These are phyloP conservation scores for Myrica gale DNA, from an alignment of 306 rosid genomes.

Conservation along the genomic window DNA sequence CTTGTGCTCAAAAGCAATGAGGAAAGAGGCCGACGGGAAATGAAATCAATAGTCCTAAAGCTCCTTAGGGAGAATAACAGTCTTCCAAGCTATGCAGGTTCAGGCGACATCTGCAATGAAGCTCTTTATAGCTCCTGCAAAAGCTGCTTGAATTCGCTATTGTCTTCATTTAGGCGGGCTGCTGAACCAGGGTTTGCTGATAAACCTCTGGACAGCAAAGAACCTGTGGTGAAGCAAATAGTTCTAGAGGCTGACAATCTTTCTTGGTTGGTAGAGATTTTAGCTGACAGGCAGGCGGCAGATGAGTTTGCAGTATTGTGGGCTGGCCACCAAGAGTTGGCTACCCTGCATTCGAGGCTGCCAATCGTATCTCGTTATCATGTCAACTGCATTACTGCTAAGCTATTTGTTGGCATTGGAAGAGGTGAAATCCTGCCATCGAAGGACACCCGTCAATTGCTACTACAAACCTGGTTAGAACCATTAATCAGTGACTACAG, in stretches of 20 bases:
- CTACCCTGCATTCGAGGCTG: conserved; percentile 60
- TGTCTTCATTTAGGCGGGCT: conserved; percentile 66
- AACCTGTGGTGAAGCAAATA: conserved; percentile 58
- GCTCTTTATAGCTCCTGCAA: conserved; percentile 59
- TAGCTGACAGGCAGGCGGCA: conserved; percentile 76
- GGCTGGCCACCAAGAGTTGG: conserved; percentile 80
- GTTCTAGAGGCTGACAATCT: conserved; percentile 81
- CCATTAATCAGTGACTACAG: conserved; percentile 80
- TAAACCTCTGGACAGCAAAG: conserved; percentile 43
- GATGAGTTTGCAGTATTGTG: conserved; percentile 76
- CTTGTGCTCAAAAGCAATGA: conserved; percentile 87
- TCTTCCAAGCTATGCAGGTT: conserved; percentile 40
- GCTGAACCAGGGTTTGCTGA: conserved; percentile 49
- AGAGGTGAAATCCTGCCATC: conserved; percentile 79
- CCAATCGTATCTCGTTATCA: conserved; percentile 62
- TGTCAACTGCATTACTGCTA: conserved; percentile 72
- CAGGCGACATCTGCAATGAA: conserved; percentile 58
- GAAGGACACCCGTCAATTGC: conserved; percentile 60
- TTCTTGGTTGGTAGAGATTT: conserved; percentile 84
- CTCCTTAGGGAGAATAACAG: conserved; percentile 75
- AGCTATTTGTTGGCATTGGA: conserved; percentile 77
- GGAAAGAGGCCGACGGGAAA: conserved; percentile 85
- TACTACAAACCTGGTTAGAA: conserved; percentile 86
- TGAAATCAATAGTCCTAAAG: conserved; percentile 81
- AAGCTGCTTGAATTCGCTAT: conserved; percentile 54